A percentile compares a stretch with the other conserved stretches of the same genome.
Evolutionary conservation across 2,329 filamentous ascomycete genomes (phyloP).

Genomic region (Exophiala xenobiotica): DNA sequence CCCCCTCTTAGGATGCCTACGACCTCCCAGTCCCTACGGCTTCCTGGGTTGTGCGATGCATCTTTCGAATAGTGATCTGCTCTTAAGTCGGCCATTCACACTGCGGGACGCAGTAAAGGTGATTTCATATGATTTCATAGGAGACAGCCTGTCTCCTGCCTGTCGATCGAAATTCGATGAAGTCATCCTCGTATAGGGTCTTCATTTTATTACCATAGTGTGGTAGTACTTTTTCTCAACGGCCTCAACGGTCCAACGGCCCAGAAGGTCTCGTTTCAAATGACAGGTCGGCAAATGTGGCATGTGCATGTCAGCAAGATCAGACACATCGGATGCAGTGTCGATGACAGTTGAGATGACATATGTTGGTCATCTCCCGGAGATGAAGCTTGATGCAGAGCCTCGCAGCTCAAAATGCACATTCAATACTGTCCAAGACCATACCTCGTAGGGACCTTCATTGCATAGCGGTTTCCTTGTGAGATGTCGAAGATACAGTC

Average conservation of each 20-base stretch:
- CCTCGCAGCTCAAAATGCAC: neutral
- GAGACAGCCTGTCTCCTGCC: neutral
- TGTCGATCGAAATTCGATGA: slow-evolving; percentile 13
- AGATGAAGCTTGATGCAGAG: slow-evolving; percentile 3
- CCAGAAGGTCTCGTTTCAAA: slow-evolving; percentile 5
- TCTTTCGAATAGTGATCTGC: too few species aligned
- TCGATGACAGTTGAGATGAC: slow-evolving; percentile 16
- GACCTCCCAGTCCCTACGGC: too few species aligned
- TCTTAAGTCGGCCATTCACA: too few species aligned
- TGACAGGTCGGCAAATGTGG: slow-evolving; percentile 10
- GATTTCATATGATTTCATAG: neutral
- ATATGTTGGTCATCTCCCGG: slow-evolving; percentile 4
- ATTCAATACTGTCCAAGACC: too few species aligned
- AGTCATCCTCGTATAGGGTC: neutral
- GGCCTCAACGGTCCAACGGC: neutral
- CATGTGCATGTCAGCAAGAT: slow-evolving; percentile 8
- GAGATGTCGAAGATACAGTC: neutral
- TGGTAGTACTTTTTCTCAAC: neutral
- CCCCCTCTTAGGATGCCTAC: too few species aligned
- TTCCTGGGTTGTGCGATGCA: too few species aligned
- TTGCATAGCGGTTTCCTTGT: neutral
- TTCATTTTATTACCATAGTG: neutral
- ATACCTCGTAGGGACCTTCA: too few species aligned
- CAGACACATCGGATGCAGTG: slow-evolving; percentile 7
- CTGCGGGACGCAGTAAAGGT: too few species aligned